phyloP scores from a whole-genome alignment of 2,329 filamentous ascomycete species.

The Pyrenochaeta sp. region DNA sequence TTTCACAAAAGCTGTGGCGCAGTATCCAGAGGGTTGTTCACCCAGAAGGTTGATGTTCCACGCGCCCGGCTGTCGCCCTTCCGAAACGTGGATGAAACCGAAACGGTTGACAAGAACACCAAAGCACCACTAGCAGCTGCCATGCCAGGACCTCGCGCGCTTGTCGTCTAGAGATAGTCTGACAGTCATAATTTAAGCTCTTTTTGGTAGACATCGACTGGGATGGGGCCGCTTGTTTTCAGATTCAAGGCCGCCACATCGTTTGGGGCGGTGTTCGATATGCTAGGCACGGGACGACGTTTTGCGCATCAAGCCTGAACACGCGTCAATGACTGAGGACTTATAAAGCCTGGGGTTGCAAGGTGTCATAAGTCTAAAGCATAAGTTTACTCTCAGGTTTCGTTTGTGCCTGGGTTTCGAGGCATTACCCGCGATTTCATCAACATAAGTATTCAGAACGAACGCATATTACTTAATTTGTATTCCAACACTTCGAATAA shows the following conservation, averaged over 20 bases:
- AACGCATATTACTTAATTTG: slow-evolving; percentile 12
- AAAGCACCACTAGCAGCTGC: slow-evolving; percentile 8
- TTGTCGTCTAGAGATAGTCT: slow-evolving; percentile 20
- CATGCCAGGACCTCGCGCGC: slow-evolving; percentile 18
- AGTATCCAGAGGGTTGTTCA: slow-evolving; percentile 2
- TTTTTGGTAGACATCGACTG: slow-evolving; percentile 5
- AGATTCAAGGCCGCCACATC: slow-evolving; percentile 10
- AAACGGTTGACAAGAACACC: slow-evolving; percentile 26
- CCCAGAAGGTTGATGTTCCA: slow-evolving; percentile 7
- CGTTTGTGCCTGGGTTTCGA: slow-evolving; percentile 6
- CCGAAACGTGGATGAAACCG: slow-evolving; percentile 35
- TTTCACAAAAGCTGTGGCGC: slow-evolving; percentile 3
- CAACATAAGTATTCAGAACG: too few species aligned
- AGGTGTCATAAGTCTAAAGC: slow-evolving; percentile 4
- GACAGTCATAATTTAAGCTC: slow-evolving; percentile 10
- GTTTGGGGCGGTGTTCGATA: slow-evolving; percentile 23
- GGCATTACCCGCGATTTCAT: neutral
- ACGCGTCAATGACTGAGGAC: neutral
- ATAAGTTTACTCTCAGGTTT: slow-evolving; percentile 3
- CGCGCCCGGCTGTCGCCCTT: slow-evolving; percentile 21
- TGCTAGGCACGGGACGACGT: slow-evolving; percentile 10
- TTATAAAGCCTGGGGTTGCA: slow-evolving; percentile 25
- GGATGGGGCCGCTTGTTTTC: slow-evolving; percentile 5
- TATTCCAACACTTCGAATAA: slow-evolving; percentile 3
- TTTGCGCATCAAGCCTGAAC: neutral